These are phyloP conservation scores for Bryoglossum gracile DNA, from an alignment of 495 filamentous ascomycete genomes.

Conservation along the genomic window DNA sequence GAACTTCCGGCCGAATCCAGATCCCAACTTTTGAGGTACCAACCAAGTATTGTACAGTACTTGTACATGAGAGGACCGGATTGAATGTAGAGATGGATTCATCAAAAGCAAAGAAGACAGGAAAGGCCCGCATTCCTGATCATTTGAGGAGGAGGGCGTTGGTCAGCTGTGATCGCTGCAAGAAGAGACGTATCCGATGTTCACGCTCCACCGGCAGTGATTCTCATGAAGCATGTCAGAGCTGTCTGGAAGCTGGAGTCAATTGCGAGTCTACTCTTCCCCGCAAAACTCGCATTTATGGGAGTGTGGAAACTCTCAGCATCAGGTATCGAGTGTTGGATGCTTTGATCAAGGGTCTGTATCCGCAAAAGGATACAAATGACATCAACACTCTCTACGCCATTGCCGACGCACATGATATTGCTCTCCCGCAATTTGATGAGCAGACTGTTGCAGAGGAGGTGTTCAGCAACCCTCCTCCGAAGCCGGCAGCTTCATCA, in stretches of 20 bases:
- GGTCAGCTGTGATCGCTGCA: conserved; percentile 33
- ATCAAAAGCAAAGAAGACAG: conserved; percentile 18
- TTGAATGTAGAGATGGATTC: too few relatives aligned
- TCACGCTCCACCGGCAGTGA: conserved; percentile 25
- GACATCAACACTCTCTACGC: conserved; percentile 21
- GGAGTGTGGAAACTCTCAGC: conserved; percentile 43
- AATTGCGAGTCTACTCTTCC: conserved; percentile 39
- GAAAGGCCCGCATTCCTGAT: conserved; percentile 30
- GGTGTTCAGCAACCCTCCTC: conserved; percentile 13
- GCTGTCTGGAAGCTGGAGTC: conserved; percentile 34
- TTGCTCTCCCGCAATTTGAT: conserved; percentile 17
- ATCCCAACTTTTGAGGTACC: too few relatives aligned
- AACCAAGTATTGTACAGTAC: too few relatives aligned
- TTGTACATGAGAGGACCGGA: too few relatives aligned
- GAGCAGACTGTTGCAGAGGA: conserved; percentile 18
- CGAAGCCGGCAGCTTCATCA: background rate
- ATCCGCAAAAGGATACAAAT: conserved; percentile 36
- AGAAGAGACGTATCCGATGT: conserved; percentile 34
- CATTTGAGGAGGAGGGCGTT: conserved; percentile 29
- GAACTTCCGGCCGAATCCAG: too few relatives aligned
- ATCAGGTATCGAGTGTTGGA: conserved; percentile 38
- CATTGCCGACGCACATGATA: conserved; percentile 21
- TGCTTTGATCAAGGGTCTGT: conserved; percentile 37
- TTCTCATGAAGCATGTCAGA: conserved; percentile 31
- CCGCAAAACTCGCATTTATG: conserved; percentile 42